Conservation (phyloP, 805 yeast species). For the Hanseniaspora jakobsenii region DNA sequence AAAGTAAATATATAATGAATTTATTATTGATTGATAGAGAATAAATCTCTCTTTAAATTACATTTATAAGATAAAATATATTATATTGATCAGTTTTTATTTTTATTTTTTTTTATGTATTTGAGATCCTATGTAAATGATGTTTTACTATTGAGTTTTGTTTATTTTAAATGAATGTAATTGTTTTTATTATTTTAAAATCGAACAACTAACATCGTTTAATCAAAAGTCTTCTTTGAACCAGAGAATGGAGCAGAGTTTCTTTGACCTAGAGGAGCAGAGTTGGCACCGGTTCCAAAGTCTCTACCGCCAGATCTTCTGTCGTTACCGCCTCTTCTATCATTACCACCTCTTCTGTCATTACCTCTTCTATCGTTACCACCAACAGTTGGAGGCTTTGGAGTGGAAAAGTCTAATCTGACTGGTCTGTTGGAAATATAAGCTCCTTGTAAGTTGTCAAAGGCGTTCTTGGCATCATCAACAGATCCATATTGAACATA, state of each 20-base stretch:
- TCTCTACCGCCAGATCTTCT: slow-evolving; percentile 29
- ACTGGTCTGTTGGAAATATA: slow-evolving; percentile 84
- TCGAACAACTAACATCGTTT: slow-evolving; percentile 19
- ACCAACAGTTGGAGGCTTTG: slow-evolving; percentile 50
- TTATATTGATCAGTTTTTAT: not conserved
- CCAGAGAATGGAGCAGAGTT: slow-evolving; percentile 62
- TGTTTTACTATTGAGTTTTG: too few relatives aligned
- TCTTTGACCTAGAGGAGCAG: slow-evolving; percentile 40
- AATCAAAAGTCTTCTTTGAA: slow-evolving; percentile 70
- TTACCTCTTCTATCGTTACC: slow-evolving; percentile 34
- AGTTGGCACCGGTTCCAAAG: slow-evolving; percentile 50
- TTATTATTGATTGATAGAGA: too few relatives aligned
- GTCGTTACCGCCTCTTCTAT: slow-evolving; percentile 30
- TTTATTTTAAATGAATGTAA: not conserved
- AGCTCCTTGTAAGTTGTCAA: slow-evolving; percentile 78
- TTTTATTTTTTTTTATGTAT: too few relatives aligned
- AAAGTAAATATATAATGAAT: too few relatives aligned
- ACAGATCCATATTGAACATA: slow-evolving; percentile 81
- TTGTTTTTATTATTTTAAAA: not conserved
- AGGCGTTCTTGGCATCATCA: slow-evolving; percentile 84
- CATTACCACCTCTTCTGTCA: slow-evolving; percentile 32
- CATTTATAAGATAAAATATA: not conserved
- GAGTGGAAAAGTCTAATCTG: slow-evolving; percentile 89
- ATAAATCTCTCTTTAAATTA: too few relatives aligned
- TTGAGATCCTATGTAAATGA: too few relatives aligned